phyloP scores from a whole-genome alignment of 1,284 basidiomycete genomes.

The Ustilago esculenta region DNA sequence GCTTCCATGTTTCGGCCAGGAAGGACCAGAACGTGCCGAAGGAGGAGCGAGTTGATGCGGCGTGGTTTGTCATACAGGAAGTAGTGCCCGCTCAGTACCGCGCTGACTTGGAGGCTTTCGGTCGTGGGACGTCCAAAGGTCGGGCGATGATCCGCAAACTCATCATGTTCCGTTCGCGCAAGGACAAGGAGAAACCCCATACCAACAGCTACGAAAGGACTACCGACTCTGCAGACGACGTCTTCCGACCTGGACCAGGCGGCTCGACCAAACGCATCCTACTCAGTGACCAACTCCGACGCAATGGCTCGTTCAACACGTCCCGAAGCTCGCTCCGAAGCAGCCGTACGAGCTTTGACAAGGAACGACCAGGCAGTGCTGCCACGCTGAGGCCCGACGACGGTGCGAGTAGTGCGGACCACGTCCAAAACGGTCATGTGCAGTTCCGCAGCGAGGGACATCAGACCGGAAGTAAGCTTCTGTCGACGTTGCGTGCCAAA shows the following conservation, averaged over 20 bases:
- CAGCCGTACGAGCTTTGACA: conserved; percentile 13
- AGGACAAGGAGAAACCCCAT: conserved; percentile 23
- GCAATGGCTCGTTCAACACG: conserved; percentile 14
- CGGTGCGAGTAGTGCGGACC: too few relatives aligned
- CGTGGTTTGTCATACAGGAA: conserved; percentile 65
- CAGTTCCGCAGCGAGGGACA: conserved; percentile 29
- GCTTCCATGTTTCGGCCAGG: conserved; percentile 18
- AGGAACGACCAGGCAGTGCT: conserved; percentile 1
- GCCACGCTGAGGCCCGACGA: too few relatives aligned
- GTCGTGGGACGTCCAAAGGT: conserved; percentile 39
- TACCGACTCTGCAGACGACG: conserved; percentile 27
- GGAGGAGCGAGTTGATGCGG: conserved; percentile 53
- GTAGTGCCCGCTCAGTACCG: conserved; percentile 62
- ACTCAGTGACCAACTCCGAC: conserved; percentile 39
- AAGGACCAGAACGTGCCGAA: conserved; percentile 26
- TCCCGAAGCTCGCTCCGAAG: conserved; percentile 20
- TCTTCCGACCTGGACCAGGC: conserved; percentile 49
- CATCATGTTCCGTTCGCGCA: conserved; percentile 52
- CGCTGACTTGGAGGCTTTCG: conserved; percentile 49
- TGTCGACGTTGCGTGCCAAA: conserved; percentile 42
- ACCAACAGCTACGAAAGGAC: conserved; percentile 4
- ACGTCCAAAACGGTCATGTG: conserved; percentile 7
- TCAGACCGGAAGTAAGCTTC: conserved; percentile 23
- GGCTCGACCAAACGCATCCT: conserved; percentile 52
- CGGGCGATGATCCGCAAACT: conserved; percentile 63